phyloP scores from a whole-genome alignment of 139 green algal species.

The Ettlia oleoabundans region DNA sequence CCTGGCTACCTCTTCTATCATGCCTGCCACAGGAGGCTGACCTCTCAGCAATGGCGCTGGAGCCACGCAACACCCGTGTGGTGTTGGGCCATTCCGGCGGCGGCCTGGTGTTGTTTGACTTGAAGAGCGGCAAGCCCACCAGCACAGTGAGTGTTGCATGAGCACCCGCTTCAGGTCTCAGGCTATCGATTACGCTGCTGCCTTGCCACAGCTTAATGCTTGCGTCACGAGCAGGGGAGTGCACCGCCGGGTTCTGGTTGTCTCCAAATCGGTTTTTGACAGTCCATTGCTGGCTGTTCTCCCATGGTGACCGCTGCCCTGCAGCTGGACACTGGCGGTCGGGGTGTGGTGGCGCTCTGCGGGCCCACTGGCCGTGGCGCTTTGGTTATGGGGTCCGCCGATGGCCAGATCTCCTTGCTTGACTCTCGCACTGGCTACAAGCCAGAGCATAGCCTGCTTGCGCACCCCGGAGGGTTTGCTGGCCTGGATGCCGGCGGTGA shows the following conservation, averaged over 20 bases:
- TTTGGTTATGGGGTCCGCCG: slow-evolving; percentile 50
- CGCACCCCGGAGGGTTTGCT: slow-evolving; percentile 68
- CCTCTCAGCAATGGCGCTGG: slow-evolving; percentile 36
- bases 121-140: slow-evolving; percentile 28
- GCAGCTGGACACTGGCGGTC: slow-evolving; percentile 47
- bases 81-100: slow-evolving; percentile 42
- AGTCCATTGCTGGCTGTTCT: slow-evolving; percentile 36
- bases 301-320: too few relatives aligned
- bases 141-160: slow-evolving; percentile 21
- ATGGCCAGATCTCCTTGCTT: slow-evolving; percentile 57
- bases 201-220: not conserved
- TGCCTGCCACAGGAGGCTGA: slow-evolving; percentile 26
- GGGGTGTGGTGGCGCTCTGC: slow-evolving; percentile 48
- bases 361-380: slow-evolving; percentile 49
- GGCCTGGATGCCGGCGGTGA: slow-evolving; percentile 64
- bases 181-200: too few relatives aligned
- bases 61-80: slow-evolving; percentile 14
- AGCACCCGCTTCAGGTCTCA: too few relatives aligned
- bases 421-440: slow-evolving; percentile 61
- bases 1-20: not conserved
- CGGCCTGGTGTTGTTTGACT: slow-evolving; percentile 42
- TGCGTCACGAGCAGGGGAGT: too few relatives aligned
- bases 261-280: slow-evolving; percentile 5
- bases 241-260: too few relatives aligned
- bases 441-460: slow-evolving; percentile 49